Conservation (phyloP, 192 early-diverging fungal genomes). For the Coemansia umbellata region DNA sequence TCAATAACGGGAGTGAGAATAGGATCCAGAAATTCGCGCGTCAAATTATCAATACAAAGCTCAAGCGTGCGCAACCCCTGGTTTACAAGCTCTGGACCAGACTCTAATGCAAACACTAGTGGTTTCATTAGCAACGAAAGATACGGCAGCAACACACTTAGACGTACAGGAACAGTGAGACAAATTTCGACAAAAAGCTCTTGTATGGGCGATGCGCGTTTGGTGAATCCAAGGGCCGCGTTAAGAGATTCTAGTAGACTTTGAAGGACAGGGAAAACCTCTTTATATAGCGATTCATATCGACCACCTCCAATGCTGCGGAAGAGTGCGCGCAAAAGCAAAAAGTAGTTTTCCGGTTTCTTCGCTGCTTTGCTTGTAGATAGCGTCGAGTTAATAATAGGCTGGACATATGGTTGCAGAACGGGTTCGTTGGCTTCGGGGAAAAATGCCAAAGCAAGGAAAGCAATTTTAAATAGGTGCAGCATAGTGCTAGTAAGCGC, state of each 20-base stretch:
- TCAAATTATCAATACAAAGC: slow-evolving; percentile 97
- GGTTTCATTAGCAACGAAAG: slow-evolving; percentile 94
- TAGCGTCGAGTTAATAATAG: slow-evolving; percentile 86
- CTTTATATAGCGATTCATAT: slow-evolving; percentile 93
- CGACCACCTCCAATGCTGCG: slow-evolving; percentile 95
- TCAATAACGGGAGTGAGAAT: slow-evolving; percentile 91
- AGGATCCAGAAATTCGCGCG: slow-evolving; percentile 94
- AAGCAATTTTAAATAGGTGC: slow-evolving; percentile 88
- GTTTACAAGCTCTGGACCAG: slow-evolving; percentile 89
- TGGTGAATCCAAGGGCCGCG: slow-evolving; percentile 65
- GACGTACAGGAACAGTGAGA: slow-evolving; percentile 91
- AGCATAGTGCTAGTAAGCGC: slow-evolving; percentile 62
- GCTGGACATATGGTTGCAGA: slow-evolving; percentile 86
- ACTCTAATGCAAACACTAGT: slow-evolving; percentile 87
- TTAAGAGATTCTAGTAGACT: slow-evolving; percentile 92
- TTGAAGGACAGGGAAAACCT: slow-evolving; percentile 90
- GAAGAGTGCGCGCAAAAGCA: slow-evolving; percentile 85
- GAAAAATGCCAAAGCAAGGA: slow-evolving; percentile 88
- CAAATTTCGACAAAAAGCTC: slow-evolving; percentile 98
- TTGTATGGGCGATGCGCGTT: slow-evolving; percentile 78
- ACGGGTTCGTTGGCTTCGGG: slow-evolving; percentile 90
- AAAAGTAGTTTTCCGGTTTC: slow-evolving; percentile 88
- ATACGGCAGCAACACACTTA: slow-evolving; percentile 90
- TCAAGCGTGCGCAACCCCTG: slow-evolving; percentile 95
- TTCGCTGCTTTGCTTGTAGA: slow-evolving; percentile 78